Conservation (phyloP, 2,329 filamentous ascomycete species). For the Volutella citrinella region DNA sequence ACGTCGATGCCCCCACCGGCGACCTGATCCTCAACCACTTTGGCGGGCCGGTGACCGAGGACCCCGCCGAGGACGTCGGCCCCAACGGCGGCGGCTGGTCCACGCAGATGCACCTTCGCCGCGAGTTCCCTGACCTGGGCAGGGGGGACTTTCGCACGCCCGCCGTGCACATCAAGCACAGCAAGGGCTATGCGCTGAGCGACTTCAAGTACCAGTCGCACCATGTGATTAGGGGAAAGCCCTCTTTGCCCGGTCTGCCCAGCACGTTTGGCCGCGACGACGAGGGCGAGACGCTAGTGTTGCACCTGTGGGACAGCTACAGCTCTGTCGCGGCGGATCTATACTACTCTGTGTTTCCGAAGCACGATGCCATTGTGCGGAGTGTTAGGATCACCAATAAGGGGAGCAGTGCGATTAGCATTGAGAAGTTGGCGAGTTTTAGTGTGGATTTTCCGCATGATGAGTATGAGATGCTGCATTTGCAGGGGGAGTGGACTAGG, state of each 20-base stretch:
- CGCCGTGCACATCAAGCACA: constrained; percentile 58
- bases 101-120: constrained; percentile 47
- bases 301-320: constrained; percentile 57
- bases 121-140: constrained; percentile 63
- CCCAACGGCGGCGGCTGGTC: constrained; percentile 48
- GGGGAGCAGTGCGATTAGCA: constrained; percentile 47
- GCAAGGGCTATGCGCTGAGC: constrained; percentile 56
- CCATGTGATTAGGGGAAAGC: constrained; percentile 54
- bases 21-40: constrained; percentile 62
- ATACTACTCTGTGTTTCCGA: constrained; percentile 61
- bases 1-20: constrained; percentile 53
- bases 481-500: constrained; percentile 61
- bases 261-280: constrained; percentile 54
- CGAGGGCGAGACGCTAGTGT: constrained; percentile 57
- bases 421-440: constrained; percentile 58
- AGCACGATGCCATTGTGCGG: constrained; percentile 57
- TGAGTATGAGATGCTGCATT: constrained; percentile 60
- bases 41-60: constrained; percentile 53
- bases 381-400: constrained; percentile 62
- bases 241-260: constrained; percentile 52
- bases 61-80: constrained; percentile 39
- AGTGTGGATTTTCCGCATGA: constrained; percentile 59
- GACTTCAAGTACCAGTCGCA: constrained; percentile 58
- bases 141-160: constrained; percentile 62
- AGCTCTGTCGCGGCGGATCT: constrained; percentile 57